Evolutionary conservation across 2,329 filamentous ascomycete genomes (phyloP).

Genomic region (Fusarium beomiforme): DNA sequence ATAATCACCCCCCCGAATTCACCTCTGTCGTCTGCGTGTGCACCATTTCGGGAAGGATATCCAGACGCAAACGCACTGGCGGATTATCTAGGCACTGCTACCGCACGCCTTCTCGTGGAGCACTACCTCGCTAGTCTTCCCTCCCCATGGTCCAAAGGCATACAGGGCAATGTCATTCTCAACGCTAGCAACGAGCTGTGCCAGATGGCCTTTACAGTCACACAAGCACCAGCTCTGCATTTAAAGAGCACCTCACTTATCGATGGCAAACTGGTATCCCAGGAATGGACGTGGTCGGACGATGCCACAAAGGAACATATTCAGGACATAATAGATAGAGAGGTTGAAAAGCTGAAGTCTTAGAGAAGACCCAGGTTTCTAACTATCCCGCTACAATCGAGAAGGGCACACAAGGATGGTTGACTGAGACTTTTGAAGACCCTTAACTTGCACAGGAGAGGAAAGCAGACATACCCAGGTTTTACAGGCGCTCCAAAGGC

Average conservation of each 20-base stretch:
- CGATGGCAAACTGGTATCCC: constrained; percentile 21
- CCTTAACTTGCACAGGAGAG: neutral
- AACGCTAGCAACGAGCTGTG: constrained; percentile 41
- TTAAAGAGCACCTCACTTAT: constrained; percentile 33
- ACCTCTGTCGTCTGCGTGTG: constrained; percentile 52
- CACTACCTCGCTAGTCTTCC: constrained; percentile 45
- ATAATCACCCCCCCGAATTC: constrained; percentile 52
- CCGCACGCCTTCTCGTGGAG: constrained; percentile 53
- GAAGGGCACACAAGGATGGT: no score
- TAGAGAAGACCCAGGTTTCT: constrained; percentile 16
- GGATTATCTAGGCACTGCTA: constrained; percentile 58
- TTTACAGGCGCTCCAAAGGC: neutral
- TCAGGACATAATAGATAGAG: constrained; percentile 37
- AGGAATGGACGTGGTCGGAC: constrained; percentile 47
- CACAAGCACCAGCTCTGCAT: constrained; percentile 32
- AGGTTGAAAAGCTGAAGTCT: constrained; percentile 25
- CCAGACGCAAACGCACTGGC: constrained; percentile 55
- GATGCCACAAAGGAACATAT: constrained; percentile 20
- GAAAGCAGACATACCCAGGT: neutral
- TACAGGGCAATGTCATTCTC: constrained; percentile 48
- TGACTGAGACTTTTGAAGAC: neutral
- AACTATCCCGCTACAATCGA: neutral
- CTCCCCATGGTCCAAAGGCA: constrained; percentile 43
- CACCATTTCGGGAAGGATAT: constrained; percentile 58
- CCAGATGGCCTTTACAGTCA: constrained; percentile 48